Conservation (phyloP, 148 eudicot genomes). For the Rhododendron williamsianum region DNA sequence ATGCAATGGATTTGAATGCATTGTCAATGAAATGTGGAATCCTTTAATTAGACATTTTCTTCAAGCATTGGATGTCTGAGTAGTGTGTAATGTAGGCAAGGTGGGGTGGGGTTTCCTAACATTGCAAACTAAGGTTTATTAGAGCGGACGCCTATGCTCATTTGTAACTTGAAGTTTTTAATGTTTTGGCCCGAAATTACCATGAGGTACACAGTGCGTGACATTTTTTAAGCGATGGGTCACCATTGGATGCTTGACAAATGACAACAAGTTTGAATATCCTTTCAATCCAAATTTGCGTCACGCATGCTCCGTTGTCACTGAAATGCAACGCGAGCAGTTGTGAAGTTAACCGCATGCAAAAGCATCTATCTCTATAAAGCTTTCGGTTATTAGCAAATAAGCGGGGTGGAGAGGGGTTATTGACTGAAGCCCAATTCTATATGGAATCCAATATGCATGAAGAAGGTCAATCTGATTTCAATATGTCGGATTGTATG, state of each 20-base stretch:
- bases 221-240: background rate
- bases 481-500: background rate
- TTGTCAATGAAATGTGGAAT: no score
- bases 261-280: background rate
- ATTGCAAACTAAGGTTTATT: no score
- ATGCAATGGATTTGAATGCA: no score
- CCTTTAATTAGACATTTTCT: no score
- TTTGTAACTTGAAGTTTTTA: no score
- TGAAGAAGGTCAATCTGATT: background rate
- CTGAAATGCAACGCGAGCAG: background rate
- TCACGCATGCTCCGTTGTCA: background rate
- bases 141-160: no score
- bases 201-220: background rate
- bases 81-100: no score
- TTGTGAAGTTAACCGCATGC: background rate
- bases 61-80: no score
- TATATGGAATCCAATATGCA: background rate
- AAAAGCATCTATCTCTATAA: background rate
- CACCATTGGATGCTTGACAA: background rate
- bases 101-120: no score
- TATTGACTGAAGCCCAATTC: no score
- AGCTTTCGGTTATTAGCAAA: background rate
- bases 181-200: background rate
- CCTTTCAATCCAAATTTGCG: background rate
- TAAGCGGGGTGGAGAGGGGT: background rate